Conservation (phyloP, 192 early-diverging fungal genomes). For the Linnemannia hyalina region DNA sequence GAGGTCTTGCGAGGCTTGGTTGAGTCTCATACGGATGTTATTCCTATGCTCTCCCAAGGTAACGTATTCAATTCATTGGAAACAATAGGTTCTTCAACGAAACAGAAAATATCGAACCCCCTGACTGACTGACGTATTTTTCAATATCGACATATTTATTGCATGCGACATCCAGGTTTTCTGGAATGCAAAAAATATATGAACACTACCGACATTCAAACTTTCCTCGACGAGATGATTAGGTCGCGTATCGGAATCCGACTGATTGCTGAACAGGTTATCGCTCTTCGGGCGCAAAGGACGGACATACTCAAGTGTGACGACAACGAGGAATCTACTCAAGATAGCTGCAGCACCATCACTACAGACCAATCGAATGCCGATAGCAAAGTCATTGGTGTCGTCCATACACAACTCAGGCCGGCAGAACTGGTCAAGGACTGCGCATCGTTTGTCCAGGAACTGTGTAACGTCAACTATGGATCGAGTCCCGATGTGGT, state of each 20-base stretch:
- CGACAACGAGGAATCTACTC: not conserved
- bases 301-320: not conserved
- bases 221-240: conserved; percentile 91
- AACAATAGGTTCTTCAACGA: not conserved
- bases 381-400: conserved; percentile 71
- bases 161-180: conserved; percentile 70
- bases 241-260: conserved; percentile 91
- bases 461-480: conserved; percentile 93
- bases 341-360: conserved; percentile 68
- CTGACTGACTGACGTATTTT: not conserved
- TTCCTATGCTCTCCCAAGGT: conserved; percentile 89
- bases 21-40: conserved; percentile 83
- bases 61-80: not conserved
- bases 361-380: not conserved
- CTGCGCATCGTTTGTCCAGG: conserved; percentile 78
- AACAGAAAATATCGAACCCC: not conserved
- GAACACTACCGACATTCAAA: conserved; percentile 71
- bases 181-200: conserved; percentile 93
- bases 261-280: conserved; percentile 92
- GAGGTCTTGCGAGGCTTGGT: conserved; percentile 80
- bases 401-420: conserved; percentile 80
- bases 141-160: conserved; percentile 5
- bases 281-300: conserved; percentile 75
- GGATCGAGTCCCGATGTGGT: conserved; percentile 78
- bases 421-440: conserved; percentile 74